A percentile compares a stretch with the other conserved stretches of the same genome.
These are phyloP conservation scores for Umbelopsis sp. DNA, from an alignment of 371 early-diverging fungal genomes.

Conservation along the genomic window DNA sequence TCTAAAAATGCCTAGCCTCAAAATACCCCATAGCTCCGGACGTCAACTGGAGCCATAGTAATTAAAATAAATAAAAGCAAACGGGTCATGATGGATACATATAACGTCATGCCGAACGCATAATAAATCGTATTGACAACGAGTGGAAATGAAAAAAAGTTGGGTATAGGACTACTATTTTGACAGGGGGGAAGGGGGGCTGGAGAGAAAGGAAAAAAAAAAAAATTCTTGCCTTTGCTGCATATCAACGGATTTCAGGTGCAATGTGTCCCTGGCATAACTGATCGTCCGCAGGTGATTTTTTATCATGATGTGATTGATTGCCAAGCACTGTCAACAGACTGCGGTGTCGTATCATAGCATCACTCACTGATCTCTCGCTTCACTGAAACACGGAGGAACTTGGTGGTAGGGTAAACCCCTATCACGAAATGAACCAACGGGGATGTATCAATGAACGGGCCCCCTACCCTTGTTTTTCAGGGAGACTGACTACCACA, in stretches of 20 bases:
- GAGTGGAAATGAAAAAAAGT: neutral
- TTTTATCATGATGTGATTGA: too few relatives aligned
- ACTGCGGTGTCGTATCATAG: constrained; percentile 2
- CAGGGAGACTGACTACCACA: neutral
- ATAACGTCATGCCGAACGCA: constrained; percentile 1
- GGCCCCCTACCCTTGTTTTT: constrained; percentile 6
- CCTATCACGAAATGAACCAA: constrained; percentile 14
- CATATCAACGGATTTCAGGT: too few relatives aligned
- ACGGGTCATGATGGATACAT: neutral
- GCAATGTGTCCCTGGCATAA: too few relatives aligned
- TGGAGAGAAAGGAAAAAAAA: neutral
- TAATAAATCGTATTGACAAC: neutral
- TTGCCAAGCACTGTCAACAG: neutral
- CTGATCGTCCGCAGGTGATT: too few relatives aligned
- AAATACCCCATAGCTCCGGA: too few relatives aligned
- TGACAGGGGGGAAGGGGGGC: neutral
- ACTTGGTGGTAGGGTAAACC: neutral
- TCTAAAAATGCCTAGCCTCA: too few relatives aligned
- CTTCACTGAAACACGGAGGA: constrained; percentile 13
- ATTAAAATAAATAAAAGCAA: too few relatives aligned
- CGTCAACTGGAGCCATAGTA: too few relatives aligned
- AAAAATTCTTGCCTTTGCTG: too few relatives aligned
- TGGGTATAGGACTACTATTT: neutral
- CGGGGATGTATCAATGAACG: neutral
- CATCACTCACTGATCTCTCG: neutral